Percentiles rank a stretch among this genome's conserved stretches.
phyloP scores from a whole-genome alignment of 352 stramenopile species.

The Globisporangium apiculatum region DNA sequence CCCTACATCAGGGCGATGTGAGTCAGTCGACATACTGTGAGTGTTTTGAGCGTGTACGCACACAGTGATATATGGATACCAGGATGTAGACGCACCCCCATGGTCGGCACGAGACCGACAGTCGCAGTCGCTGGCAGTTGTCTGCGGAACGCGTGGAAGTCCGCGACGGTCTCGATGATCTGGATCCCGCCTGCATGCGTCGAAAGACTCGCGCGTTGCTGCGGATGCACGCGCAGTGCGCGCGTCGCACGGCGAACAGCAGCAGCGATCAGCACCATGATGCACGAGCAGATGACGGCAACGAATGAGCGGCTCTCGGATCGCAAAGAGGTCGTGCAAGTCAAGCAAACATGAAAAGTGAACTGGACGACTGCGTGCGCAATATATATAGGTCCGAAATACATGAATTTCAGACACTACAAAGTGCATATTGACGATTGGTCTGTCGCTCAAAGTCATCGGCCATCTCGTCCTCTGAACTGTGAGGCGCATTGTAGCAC shows the following conservation, averaged over 20 bases:
- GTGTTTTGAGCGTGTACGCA: no score
- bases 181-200: conserved; percentile 3
- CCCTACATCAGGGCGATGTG: conserved; percentile 29
- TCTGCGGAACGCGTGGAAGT: conserved; percentile 45
- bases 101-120: conserved; percentile 98
- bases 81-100: conserved; percentile 84
- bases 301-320: no score
- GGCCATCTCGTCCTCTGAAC: no score
- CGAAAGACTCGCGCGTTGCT: conserved; percentile 4
- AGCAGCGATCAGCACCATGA: background rate
- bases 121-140: conserved; percentile 41
- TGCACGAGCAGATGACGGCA: background rate
- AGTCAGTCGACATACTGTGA: no score
- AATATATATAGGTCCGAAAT: no score
- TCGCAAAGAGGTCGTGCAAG: no score
- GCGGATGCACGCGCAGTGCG: background rate
- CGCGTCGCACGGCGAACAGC: background rate
- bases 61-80: background rate
- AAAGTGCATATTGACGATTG: no score
- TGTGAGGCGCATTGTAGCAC: no score
- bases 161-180: conserved; percentile 44
- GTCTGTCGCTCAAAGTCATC: no score
- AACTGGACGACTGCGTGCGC: no score
- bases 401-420: no score
- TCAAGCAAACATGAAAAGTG: no score